phyloP scores from a whole-genome alignment of 345 rosid species.

The Iberis pinnata region DNA sequence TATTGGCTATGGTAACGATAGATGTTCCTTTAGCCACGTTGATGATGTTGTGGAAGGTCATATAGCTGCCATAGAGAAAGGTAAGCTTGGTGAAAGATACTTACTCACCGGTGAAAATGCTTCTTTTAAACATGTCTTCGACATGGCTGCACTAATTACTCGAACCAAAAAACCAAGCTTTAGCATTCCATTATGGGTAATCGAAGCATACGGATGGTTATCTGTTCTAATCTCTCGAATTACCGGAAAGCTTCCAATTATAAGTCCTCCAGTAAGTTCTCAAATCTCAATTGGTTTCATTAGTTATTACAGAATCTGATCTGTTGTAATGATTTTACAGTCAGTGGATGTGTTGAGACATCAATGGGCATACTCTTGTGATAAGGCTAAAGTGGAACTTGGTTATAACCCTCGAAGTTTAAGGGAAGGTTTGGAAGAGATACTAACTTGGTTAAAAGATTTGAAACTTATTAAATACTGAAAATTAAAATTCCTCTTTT shows the following conservation, averaged over 20 bases:
- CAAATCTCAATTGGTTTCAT: slow-evolving; percentile 13
- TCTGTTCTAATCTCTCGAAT: slow-evolving; percentile 51
- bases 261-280: slow-evolving; percentile 75
- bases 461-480: too few relatives aligned
- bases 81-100: slow-evolving; percentile 65
- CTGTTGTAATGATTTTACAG: slow-evolving; percentile 38
- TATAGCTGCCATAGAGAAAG: slow-evolving; percentile 64
- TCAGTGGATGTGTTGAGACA: slow-evolving; percentile 62
- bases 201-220: slow-evolving; percentile 64
- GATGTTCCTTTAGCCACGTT: slow-evolving; percentile 65
- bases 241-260: slow-evolving; percentile 77
- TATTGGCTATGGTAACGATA: slow-evolving; percentile 65
- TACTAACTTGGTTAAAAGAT: slow-evolving; percentile 80
- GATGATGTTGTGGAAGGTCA: slow-evolving; percentile 86
- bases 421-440: slow-evolving; percentile 68
- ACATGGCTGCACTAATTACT: slow-evolving; percentile 67
- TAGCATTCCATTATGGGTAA: slow-evolving; percentile 54
- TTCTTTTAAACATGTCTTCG: slow-evolving; percentile 58
- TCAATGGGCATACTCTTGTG: slow-evolving; percentile 84
- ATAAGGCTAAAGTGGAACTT: slow-evolving; percentile 72
- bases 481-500: too few relatives aligned
- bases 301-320: neutral
- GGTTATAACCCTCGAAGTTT: slow-evolving; percentile 73
- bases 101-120: slow-evolving; percentile 85
- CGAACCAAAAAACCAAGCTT: slow-evolving; percentile 54